phyloP scores from a whole-genome alignment of 116 monocot species.

The Posidonia oceanica region DNA sequence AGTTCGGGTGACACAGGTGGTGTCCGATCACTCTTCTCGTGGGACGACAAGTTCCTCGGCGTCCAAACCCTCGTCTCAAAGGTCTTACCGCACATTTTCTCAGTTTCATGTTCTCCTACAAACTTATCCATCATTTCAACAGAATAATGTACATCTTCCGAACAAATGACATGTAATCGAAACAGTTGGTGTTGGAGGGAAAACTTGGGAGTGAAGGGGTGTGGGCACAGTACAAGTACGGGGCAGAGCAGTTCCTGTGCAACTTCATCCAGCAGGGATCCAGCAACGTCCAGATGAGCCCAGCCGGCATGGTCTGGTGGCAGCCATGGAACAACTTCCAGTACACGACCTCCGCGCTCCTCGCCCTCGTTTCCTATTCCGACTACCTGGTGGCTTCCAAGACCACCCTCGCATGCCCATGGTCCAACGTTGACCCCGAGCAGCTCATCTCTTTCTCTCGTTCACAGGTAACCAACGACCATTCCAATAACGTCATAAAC shows the following conservation, averaged over 20 bases:
- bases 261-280: slow-evolving; percentile 39
- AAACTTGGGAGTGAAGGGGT: slow-evolving; percentile 9
- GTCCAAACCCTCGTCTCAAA: slow-evolving; percentile 41
- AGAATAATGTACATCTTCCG: too few relatives aligned
- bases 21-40: slow-evolving; percentile 34
- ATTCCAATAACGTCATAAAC: not conserved
- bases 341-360: slow-evolving; percentile 48
- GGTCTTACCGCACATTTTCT: slow-evolving; percentile 3
- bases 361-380: slow-evolving; percentile 39
- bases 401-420: slow-evolving; percentile 10
- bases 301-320: slow-evolving; percentile 49
- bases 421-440: slow-evolving; percentile 6
- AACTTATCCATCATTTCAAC: too few relatives aligned
- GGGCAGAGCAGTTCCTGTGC: slow-evolving; percentile 49
- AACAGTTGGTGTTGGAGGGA: slow-evolving; percentile 39
- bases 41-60: slow-evolving; percentile 64
- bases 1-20: slow-evolving; percentile 22
- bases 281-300: slow-evolving; percentile 34
- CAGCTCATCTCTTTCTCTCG: slow-evolving; percentile 26
- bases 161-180: not conserved
- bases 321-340: slow-evolving; percentile 53
- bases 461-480: not conserved
- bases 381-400: slow-evolving; percentile 26
- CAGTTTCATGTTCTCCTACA: too few relatives aligned
- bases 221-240: slow-evolving; percentile 27